Conservation (phyloP, 2,329 filamentous ascomycete species). For the Nigrospora oryzae region DNA sequence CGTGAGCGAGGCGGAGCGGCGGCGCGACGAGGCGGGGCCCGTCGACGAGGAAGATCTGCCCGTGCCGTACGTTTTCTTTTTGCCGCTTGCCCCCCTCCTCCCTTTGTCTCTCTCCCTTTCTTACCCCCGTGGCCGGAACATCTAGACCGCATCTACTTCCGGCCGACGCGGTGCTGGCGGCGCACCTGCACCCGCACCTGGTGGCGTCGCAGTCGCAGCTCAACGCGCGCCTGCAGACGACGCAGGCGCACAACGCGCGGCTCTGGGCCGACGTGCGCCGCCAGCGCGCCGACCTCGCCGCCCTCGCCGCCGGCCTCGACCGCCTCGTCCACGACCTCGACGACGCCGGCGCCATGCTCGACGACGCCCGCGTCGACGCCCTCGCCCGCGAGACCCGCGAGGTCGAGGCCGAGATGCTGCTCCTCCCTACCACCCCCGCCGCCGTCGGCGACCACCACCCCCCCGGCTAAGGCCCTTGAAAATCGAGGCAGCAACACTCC, state of each 20-base stretch:
- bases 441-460: too few species aligned
- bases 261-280: conserved; percentile 40
- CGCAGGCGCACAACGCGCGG: conserved; percentile 46
- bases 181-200: conserved; percentile 46
- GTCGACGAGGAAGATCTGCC: conserved; percentile 20
- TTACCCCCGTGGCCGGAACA: background rate
- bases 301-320: conserved; percentile 40
- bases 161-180: conserved; percentile 39
- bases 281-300: conserved; percentile 48
- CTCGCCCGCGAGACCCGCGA: conserved; percentile 40
- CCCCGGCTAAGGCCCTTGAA: too few species aligned
- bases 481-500: too few species aligned
- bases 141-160: conserved; percentile 47
- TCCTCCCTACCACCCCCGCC: too few species aligned
- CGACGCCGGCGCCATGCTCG: conserved; percentile 40
- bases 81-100: background rate
- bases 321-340: conserved; percentile 44
- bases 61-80: conserved; percentile 31
- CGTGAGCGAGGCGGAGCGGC: conserved; percentile 37
- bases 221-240: conserved; percentile 47
- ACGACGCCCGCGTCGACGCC: conserved; percentile 32
- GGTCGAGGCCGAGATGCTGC: conserved; percentile 30
- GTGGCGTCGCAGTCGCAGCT: conserved; percentile 45
- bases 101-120: background rate
- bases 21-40: conserved; percentile 22